These are phyloP conservation scores for Fusarium siculi DNA, from an alignment of 2,329 filamentous ascomycete species.

Conservation along the genomic window DNA sequence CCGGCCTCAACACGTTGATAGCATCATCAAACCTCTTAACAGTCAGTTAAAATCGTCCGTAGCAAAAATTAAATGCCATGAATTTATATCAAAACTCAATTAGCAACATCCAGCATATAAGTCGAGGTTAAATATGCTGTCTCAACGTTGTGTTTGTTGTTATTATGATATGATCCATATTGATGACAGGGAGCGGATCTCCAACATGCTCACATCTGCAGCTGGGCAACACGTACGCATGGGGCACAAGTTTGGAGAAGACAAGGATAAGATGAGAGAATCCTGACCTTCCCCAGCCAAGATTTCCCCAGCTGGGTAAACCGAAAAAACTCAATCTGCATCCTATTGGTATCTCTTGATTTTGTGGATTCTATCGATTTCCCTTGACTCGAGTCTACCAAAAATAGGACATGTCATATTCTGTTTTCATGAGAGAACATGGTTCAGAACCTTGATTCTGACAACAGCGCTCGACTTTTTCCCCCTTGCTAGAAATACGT, in stretches of 20 bases:
- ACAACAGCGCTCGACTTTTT: conserved; percentile 1
- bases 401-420: conserved; percentile 15
- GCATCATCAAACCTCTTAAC: no score
- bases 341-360: conserved; percentile 2
- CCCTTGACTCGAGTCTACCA: not conserved
- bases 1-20: not conserved
- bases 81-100: not conserved
- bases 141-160: not conserved
- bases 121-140: not conserved
- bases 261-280: conserved; percentile 18
- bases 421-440: conserved; percentile 5
- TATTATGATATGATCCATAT: not conserved
- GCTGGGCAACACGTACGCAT: not conserved
- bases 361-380: not conserved
- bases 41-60: not conserved
- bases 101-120: no score
- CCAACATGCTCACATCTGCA: conserved; percentile 5
- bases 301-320: conserved; percentile 15
- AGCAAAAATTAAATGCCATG: not conserved
- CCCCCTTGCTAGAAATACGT: conserved; percentile 31
- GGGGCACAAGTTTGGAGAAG: conserved; percentile 17
- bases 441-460: conserved; percentile 33
- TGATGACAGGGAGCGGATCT: not conserved
- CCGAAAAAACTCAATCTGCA: not conserved
- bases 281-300: conserved; percentile 13